Percentiles rank a stretch among this genome's conserved stretches.
Conservation (phyloP, 371 early-diverging fungal genomes). For the Syncephalastrum contaminatum region DNA sequence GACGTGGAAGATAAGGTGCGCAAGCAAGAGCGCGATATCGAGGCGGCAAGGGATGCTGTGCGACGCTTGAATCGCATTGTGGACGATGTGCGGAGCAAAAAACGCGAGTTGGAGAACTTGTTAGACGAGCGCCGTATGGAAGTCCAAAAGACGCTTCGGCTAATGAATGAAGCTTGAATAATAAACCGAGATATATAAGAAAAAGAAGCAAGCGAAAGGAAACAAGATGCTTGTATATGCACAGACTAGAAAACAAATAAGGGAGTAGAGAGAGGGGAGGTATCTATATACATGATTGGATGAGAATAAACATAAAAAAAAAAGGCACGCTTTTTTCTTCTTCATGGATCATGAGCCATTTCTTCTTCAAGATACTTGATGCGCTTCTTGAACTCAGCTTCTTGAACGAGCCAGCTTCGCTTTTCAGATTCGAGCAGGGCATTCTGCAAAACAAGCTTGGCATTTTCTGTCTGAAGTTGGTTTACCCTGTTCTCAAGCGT, state of each 20-base stretch:
- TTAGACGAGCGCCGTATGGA: constrained; percentile 31
- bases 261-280: neutral
- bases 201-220: constrained; percentile 1
- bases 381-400: constrained; percentile 65
- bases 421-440: constrained; percentile 78
- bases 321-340: neutral
- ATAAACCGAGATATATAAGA: neutral
- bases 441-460: constrained; percentile 57
- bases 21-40: constrained; percentile 51
- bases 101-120: constrained; percentile 40
- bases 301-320: constrained; percentile 1
- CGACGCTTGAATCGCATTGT: constrained; percentile 45
- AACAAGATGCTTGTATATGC: constrained; percentile 3
- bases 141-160: constrained; percentile 28
- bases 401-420: constrained; percentile 55
- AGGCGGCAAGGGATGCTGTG: constrained; percentile 49
- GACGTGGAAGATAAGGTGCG: constrained; percentile 48
- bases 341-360: neutral
- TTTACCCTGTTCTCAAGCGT: constrained; percentile 75
- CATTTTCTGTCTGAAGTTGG: constrained; percentile 79
- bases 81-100: constrained; percentile 47
- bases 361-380: constrained; percentile 63
- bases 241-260: constrained; percentile 3
- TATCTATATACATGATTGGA: constrained; percentile 2
- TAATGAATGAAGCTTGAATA: constrained; percentile 15